Conservation (phyloP, 495 filamentous ascomycete species). For the Daldinia loculata region DNA sequence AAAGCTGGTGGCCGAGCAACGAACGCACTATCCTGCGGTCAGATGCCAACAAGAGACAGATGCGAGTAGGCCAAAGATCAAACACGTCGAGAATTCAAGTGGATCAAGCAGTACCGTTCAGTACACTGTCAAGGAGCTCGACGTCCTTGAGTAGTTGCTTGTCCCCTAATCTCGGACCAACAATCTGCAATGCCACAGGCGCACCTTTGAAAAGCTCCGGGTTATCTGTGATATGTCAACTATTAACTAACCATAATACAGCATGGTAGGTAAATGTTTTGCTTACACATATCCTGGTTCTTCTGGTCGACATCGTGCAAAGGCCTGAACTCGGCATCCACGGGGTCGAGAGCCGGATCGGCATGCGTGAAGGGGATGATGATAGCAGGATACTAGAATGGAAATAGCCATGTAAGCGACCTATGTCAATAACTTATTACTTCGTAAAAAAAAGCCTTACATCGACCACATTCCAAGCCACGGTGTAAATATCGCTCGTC, state of each 20-base stretch:
- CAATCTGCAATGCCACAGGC: conserved; percentile 47
- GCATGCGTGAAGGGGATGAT: conserved; percentile 45
- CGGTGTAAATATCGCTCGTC: conserved; percentile 48
- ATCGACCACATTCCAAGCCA: conserved; percentile 48
- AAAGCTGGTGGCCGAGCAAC: not conserved
- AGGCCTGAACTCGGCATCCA: conserved; percentile 34
- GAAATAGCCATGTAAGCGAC: not conserved
- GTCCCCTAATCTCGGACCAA: conserved; percentile 43
- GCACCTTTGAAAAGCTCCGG: conserved; percentile 46
- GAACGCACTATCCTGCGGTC: not conserved
- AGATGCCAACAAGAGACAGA: not conserved
- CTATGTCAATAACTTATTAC: not conserved
- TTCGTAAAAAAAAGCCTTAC: conserved; percentile 12
- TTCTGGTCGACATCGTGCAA: conserved; percentile 30
- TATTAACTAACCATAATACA: not conserved
- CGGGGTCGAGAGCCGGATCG: conserved; percentile 41
- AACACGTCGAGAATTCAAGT: not conserved
- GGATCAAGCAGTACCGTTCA: conserved; percentile 21
- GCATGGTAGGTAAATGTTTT: not conserved
- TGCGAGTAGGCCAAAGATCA: not conserved
- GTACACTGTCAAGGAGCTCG: conserved; percentile 26
- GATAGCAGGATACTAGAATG: conserved; percentile 45
- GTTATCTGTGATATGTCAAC: conserved; percentile 41
- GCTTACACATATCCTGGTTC: conserved; percentile 46
- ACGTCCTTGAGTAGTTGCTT: conserved; percentile 40